Percentiles rank a stretch among this genome's conserved stretches.
Conservation (phyloP, 1,284 basidiomycete species). For the Trichosporon faecale region DNA sequence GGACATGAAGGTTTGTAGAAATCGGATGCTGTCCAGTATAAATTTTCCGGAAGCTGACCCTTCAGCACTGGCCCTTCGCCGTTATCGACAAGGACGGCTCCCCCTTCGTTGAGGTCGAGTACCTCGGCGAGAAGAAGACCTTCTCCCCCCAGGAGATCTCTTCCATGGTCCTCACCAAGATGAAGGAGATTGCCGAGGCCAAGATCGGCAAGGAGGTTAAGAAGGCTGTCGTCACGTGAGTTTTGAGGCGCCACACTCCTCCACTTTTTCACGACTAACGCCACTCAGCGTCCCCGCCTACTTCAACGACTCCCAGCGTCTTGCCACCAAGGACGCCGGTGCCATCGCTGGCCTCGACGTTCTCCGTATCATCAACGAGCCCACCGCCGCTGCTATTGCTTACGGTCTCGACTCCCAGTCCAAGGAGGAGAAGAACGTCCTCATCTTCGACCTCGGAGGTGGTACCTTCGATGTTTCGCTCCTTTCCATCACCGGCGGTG, state of each 20-base stretch:
- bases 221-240: slow-evolving; percentile 63
- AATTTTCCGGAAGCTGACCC: background rate
- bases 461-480: slow-evolving; percentile 70
- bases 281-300: slow-evolving; percentile 64
- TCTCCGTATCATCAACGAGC: slow-evolving; percentile 68
- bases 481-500: slow-evolving; percentile 62
- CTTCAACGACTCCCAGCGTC: slow-evolving; percentile 68
- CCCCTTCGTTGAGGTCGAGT: slow-evolving; percentile 60
- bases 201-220: slow-evolving; percentile 63
- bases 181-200: slow-evolving; percentile 79
- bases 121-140: slow-evolving; percentile 61
- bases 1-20: slow-evolving; percentile 61
- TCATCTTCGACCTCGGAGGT: slow-evolving; percentile 99
- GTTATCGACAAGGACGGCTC: slow-evolving; percentile 61
- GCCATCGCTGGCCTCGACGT: slow-evolving; percentile 64
- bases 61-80: slow-evolving; percentile 66
- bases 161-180: slow-evolving; percentile 96
- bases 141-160: slow-evolving; percentile 75
- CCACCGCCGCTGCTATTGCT: slow-evolving; percentile 57
- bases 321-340: slow-evolving; percentile 63
- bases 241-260: slow-evolving; percentile 16
- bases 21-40: background rate
- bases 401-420: slow-evolving; percentile 68
- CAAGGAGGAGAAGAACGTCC: slow-evolving; percentile 92
- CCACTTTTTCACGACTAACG: slow-evolving; percentile 14